These are phyloP conservation scores for Torulaspora globosa DNA, from an alignment of 1,139 yeast species.

Conservation along the genomic window DNA sequence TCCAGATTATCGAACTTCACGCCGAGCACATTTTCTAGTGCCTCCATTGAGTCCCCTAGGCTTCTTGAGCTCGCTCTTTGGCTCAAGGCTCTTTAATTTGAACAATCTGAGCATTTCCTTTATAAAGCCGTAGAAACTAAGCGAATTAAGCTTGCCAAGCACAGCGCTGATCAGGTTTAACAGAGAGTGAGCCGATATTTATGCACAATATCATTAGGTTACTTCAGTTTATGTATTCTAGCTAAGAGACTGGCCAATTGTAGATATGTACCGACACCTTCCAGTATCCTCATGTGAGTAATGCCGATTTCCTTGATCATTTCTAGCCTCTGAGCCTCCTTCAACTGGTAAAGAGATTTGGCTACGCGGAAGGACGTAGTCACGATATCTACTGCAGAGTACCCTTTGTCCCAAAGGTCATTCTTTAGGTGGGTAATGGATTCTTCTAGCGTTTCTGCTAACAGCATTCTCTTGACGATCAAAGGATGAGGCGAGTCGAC, in stretches of 20 bases:
- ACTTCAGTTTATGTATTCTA: constrained; percentile 40
- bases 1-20: constrained; percentile 1
- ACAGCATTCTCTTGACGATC: constrained; percentile 70
- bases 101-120: not conserved
- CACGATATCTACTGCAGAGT: constrained; percentile 88
- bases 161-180: not conserved
- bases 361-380: constrained; percentile 87
- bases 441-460: constrained; percentile 58
- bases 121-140: not conserved
- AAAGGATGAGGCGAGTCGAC: constrained; percentile 97
- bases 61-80: not conserved
- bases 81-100: not conserved
- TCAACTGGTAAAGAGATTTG: constrained; percentile 64
- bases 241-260: constrained; percentile 84
- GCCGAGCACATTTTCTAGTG: constrained; percentile 11
- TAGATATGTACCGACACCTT: constrained; percentile 84
- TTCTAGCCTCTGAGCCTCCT: constrained; percentile 65
- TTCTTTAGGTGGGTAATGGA: constrained; percentile 63
- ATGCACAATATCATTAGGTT: not conserved
- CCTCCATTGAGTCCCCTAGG: constrained; percentile 11
- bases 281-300: constrained; percentile 85
- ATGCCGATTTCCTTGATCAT: constrained; percentile 83
- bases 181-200: not conserved
- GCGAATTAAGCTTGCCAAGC: not conserved
- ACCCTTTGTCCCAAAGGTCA: constrained; percentile 80